Evolutionary conservation across 2,329 filamentous ascomycete genomes (phyloP).

Genomic region (Cercospora sp.): DNA sequence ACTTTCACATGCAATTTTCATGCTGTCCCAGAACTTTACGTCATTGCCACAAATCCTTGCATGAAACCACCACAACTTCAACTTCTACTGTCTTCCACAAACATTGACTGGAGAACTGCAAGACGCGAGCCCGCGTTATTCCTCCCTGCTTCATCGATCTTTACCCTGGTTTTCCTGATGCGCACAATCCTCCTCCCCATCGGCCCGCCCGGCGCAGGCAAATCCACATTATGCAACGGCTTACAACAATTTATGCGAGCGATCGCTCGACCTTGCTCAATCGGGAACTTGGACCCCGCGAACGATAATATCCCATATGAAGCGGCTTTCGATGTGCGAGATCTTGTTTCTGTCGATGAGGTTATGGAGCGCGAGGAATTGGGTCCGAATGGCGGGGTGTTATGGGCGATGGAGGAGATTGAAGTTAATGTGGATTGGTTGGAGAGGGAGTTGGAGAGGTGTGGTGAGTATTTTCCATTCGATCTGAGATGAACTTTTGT

Average conservation of each 20-base stretch:
- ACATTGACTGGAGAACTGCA: neutral
- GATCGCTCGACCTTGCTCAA: constrained; percentile 89
- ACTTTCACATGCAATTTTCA: neutral
- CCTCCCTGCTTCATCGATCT: too few species aligned
- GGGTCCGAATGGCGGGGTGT: constrained; percentile 86
- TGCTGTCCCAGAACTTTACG: neutral
- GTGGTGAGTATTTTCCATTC: constrained; percentile 25
- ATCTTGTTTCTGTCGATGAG: constrained; percentile 85
- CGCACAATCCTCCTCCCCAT: constrained; percentile 37
- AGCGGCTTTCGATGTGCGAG: constrained; percentile 85
- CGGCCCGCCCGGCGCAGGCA: constrained; percentile 91
- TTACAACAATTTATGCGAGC: constrained; percentile 98
- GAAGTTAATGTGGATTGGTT: constrained; percentile 95
- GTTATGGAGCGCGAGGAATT: constrained; percentile 90
- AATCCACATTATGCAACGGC: constrained; percentile 97
- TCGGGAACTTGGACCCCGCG: constrained; percentile 95
- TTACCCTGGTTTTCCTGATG: neutral
- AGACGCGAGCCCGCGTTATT: too few species aligned
- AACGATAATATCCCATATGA: constrained; percentile 91
- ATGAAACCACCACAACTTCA: neutral
- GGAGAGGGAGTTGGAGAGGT: constrained; percentile 72
- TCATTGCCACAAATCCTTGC: constrained; percentile 4
- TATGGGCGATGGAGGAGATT: constrained; percentile 93
- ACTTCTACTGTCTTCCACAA: neutral
- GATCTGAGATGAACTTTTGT: neutral